Evolutionary conservation across 495 filamentous ascomycete genomes (phyloP), one percentile per base, ranked within the genome.

Genomic region (Filosporella fistucella): DNA sequence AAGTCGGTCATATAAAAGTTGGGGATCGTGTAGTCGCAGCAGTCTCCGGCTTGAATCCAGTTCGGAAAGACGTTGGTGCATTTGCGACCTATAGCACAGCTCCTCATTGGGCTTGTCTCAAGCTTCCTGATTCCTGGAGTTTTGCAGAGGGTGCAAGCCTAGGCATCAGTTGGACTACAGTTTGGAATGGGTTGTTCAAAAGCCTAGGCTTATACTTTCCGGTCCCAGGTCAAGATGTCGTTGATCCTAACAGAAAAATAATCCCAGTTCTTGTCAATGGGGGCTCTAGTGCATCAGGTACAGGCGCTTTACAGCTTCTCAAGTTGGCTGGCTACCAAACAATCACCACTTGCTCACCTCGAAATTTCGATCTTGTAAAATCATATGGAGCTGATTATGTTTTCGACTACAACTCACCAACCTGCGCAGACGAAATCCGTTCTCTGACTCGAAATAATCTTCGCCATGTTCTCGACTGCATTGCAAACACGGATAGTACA

Each of bases 221-320:
- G 5, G 4, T 18, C 12, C 51, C 9, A 52, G 67, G 11, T 47
- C 57, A 13, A 45, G 61, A 17, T 12, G 28, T 23, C 54, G 54
- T 0, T 63, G 1, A 67, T 18, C 22, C 16, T 8, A 25, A 1
- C 10, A 17, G 12, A 21, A 39, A 40, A 5, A 9, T 3, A 10
- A n/a, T 22, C 7, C n/a, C 30, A 2, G 36, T 85, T 0, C 57
- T 85, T 2, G 61, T 85, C 38, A 83, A 78, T 74, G 81, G 81
- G n/a, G 82, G 77, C 14, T 65, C 71, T 1, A 67, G 67, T 3
- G 74, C 72, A 22, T 72, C 84, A 12, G 82, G 82, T n/a, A 67
- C 70, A 56, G 70, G 68, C 42, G 76, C 74, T 0, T 78, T 84
- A 36, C 84, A 86, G 54, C 68, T 86, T 10, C 42, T 54, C n/a